Evolutionary conservation across 352 stramenopile genomes (phyloP), one percentile per base, ranked within the genome.

Genomic region (Sclerospora graminicola): DNA sequence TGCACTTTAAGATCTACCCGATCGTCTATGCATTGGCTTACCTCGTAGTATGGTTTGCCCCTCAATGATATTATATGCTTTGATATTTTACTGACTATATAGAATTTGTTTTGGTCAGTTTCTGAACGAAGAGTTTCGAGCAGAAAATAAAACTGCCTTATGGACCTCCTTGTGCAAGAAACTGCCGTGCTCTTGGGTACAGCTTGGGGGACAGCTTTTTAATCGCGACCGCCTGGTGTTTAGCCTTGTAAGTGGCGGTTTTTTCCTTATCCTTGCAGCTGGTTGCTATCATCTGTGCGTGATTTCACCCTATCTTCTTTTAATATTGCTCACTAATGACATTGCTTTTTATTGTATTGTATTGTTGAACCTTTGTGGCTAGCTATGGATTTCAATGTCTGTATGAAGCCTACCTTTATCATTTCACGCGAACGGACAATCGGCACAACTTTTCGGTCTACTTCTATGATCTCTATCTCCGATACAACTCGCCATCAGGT

Each of bases 401-500:
- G 15, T 82, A 98, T 45, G 86, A 99, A 58, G 86, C 94, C 21
- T 88, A 99, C 32, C 52, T 99, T n/a, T 99, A 99, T 59, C 97
- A 99, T 53, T 94, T 99, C 50, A 89, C 80, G 18, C 87, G 97
- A 24, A 93, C 95, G 0, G 97, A 99, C 78, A 98, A 99, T 66
- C 90, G 96, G 18, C 97, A 99, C 72, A 99, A 99, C 63, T 99
- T 99, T 60, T 98, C 94, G 4, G 88, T 98, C 28, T 98, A 98
- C 69, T 99, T 98, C 69, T 99, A 99, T 66, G 89, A 93, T 60
- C 95, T 99, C n/a, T 99, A 99, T 64, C 73, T 99, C 45, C 87
- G 82, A 42, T 93, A 93, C 60, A 76, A 85, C 30, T 90, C 82
- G 0, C 60, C 65, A 6, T 79, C 76, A 1, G 82, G 82, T 35